These are phyloP conservation scores for Candida sp. DNA, from an alignment of 1,139 yeast species.

Conservation along the genomic window DNA sequence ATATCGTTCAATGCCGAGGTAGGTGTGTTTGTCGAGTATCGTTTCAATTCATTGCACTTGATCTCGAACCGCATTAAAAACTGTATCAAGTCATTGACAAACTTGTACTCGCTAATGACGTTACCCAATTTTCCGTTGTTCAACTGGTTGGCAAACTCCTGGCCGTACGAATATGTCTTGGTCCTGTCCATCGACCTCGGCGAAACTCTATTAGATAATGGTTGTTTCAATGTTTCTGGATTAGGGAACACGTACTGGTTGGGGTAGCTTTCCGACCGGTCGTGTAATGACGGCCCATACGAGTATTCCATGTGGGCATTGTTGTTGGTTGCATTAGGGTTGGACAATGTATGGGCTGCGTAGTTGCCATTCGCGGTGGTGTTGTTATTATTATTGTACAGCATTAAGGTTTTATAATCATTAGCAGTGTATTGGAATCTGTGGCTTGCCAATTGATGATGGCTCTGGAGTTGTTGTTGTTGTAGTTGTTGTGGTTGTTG, in stretches of 20 bases:
- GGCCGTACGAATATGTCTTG: constrained; percentile 1
- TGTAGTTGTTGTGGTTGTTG: constrained; percentile 1
- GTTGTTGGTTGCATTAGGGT: neutral
- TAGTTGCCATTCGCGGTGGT: neutral
- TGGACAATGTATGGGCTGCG: neutral
- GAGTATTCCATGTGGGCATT: constrained; percentile 9
- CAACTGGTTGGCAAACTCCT: neutral
- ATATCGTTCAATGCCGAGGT: neutral
- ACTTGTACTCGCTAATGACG: constrained; percentile 6
- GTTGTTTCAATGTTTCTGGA: constrained; percentile 7
- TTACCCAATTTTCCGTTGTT: neutral
- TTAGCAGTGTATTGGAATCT: constrained; percentile 2
- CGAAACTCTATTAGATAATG: constrained; percentile 6
- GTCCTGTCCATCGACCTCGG: constrained; percentile 12
- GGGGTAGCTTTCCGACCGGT: constrained; percentile 17
- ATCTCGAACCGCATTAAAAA: constrained; percentile 15
- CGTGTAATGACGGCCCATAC: constrained; percentile 12
- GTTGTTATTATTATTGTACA: neutral
- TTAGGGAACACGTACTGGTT: constrained; percentile 14
- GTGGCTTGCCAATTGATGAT: neutral
- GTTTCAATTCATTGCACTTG: constrained; percentile 11
- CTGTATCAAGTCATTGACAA: constrained; percentile 12
- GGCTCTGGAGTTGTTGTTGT: neutral
- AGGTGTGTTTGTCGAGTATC: neutral
- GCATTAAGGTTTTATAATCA: neutral